These are phyloP conservation scores for Acanthamoeba culbertsoni DNA, from an alignment of 208 protist genomes.

Conservation along the genomic window DNA sequence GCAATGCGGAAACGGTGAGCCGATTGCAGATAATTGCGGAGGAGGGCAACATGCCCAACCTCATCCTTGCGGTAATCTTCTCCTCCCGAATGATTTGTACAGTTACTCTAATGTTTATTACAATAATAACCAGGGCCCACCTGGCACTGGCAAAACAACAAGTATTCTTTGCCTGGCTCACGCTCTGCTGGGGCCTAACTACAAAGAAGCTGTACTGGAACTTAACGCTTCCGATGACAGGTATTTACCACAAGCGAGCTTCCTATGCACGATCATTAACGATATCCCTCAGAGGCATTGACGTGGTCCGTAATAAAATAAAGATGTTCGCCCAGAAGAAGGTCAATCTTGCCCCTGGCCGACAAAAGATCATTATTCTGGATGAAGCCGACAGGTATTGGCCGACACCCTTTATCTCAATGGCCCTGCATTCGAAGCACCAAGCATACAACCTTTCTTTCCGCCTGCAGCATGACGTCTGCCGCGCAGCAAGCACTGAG, in stretches of 20 bases:
- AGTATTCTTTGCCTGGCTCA: conserved; percentile 95
- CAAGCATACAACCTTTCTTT: conserved; percentile 81
- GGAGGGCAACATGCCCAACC: conserved; percentile 96
- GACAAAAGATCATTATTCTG: conserved; percentile 98
- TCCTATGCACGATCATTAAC: background rate
- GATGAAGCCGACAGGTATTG: conserved; percentile 96
- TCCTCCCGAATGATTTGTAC: background rate
- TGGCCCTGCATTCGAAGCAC: background rate
- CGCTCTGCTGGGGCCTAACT: conserved; percentile 89
- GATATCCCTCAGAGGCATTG: conserved; percentile 89
- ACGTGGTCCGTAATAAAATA: conserved; percentile 97
- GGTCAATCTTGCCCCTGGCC: conserved; percentile 78
- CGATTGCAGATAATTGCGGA: conserved; percentile 93
- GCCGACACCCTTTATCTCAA: conserved; percentile 31
- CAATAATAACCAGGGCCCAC: conserved; percentile 80
- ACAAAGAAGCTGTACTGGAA: conserved; percentile 96
- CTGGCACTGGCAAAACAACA: conserved; percentile 95
- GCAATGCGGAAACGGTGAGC: conserved; percentile 96
- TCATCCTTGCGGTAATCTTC: conserved; percentile 90
- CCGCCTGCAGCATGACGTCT: conserved; percentile 91
- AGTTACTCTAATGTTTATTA: background rate
- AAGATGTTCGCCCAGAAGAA: conserved; percentile 95
- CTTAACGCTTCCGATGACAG: conserved; percentile 98
- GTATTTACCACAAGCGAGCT: background rate
- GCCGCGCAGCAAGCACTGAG: conserved; percentile 98